Base-by-base conservation (phyloP, 1,284 basidiomycete genomes). In the Moesziomyces sp. region DNA sequence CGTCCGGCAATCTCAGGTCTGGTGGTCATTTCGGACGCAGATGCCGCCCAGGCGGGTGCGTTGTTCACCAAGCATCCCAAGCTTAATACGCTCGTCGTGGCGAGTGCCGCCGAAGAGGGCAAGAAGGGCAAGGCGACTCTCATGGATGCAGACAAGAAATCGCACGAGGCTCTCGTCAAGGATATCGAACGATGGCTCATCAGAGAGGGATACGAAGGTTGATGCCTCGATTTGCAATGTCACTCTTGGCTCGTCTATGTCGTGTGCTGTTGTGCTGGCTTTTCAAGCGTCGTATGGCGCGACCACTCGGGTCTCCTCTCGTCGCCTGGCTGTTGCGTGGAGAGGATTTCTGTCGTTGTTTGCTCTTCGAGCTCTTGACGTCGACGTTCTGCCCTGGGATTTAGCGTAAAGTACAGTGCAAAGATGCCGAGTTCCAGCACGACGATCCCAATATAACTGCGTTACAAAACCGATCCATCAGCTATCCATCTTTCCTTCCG, bases 351-450 rank as follows among this genome's bases (percentile, higher is more conserved):
- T 5, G 13, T 18, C 13, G 43, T 19, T 46, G 18, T 38, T 11
- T 56, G 16, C 30, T 30, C 5, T 24, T 51, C 44, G 43, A 45
- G 23, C 14, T 60, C 51, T 24, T 50, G 28, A 3, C 51, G 40
- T 13, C 43, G 14, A 10, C 55, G 48, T 81, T 5, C 84, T 77
- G 61, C 67, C 18, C 48, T 56, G 0, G 90, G 90, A 74, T 92
- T 91, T 50, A 92, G 86, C 38, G 91, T 87, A 23, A 88, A 63
- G 0, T 89, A 89, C 1, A 88, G 86, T 7, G 89, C 46, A 19
- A 91, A 78, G 43, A 92, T 87, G 2, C 88, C 77, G 2, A 73
- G n/a, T 83, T 86, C 65, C 54, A 91, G 89, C 44, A 90, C 85
- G 30, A 91, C 89, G 30, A 89, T 80, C 3, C 87, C 85, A 73